phyloP scores from a whole-genome alignment of 345 rosid species.

The Theobroma cacao region DNA sequence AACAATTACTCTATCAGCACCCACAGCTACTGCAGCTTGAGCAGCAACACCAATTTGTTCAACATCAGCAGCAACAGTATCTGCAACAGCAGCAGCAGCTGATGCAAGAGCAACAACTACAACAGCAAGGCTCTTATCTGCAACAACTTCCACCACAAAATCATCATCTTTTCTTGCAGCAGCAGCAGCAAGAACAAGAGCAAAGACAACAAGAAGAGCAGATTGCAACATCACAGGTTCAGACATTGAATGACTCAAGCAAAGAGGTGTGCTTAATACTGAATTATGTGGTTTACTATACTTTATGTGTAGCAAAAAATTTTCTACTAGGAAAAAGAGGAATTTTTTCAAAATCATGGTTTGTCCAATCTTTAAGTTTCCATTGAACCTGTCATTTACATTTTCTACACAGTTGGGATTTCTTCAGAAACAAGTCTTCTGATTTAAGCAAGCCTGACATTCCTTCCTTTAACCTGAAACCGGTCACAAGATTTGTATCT shows the following conservation, averaged over 20 bases:
- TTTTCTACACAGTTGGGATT: neutral
- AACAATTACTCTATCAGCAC: conserved; percentile 34
- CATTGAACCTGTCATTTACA: neutral
- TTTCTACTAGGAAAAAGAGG: neutral
- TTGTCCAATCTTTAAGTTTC: neutral
- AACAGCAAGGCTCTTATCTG: conserved; percentile 31
- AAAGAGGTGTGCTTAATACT: conserved; percentile 25
- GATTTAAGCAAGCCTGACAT: neutral
- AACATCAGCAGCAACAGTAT: conserved; percentile 26
- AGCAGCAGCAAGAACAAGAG: conserved; percentile 28
- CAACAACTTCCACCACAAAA: conserved; percentile 32
- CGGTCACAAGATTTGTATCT: neutral
- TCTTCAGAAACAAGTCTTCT: neutral
- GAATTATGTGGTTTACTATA: neutral
- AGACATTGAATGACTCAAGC: conserved; percentile 16
- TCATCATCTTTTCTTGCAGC: conserved; percentile 33
- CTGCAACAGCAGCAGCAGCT: conserved; percentile 22
- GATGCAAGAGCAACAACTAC: conserved; percentile 31
- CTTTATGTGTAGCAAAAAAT: neutral
- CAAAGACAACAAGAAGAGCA: conserved; percentile 26
- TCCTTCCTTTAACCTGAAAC: neutral
- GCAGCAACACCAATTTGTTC: conserved; percentile 21
- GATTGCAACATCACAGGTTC: conserved; percentile 24
- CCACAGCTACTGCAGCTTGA: conserved; percentile 27
- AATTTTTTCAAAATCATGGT: neutral